Percentiles rank a stretch among this genome's conserved stretches.
Conservation (phyloP, 805 yeast species). For the Huiozyma sinensis region DNA sequence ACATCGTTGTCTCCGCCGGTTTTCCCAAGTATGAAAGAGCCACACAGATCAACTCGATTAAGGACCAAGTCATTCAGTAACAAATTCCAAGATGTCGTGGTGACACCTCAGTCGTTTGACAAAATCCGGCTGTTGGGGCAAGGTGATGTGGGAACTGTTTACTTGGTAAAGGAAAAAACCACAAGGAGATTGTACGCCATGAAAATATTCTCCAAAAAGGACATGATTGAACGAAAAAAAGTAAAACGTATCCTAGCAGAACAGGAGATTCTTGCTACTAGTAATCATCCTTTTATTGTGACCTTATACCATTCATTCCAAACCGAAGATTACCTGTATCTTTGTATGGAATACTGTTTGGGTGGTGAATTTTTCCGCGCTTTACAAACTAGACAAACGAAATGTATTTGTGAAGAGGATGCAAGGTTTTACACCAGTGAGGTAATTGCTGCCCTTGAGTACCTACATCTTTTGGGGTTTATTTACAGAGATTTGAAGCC, state of each 20-base stretch:
- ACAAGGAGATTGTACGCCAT: slow-evolving; percentile 76
- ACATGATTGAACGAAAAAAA: slow-evolving; percentile 91
- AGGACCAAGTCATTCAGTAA: slow-evolving; percentile 50
- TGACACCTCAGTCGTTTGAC: slow-evolving; percentile 78
- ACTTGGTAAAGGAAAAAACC: slow-evolving; percentile 72
- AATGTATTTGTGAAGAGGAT: slow-evolving; percentile 77
- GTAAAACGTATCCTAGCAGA: slow-evolving; percentile 92
- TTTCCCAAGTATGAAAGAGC: slow-evolving; percentile 8
- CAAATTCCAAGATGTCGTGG: slow-evolving; percentile 66
- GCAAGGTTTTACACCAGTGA: slow-evolving; percentile 94
- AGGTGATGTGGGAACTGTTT: slow-evolving; percentile 97
- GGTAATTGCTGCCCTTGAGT: slow-evolving; percentile 93
- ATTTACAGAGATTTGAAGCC: slow-evolving; percentile 95
- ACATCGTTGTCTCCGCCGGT: slow-evolving; percentile 1
- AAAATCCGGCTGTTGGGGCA: slow-evolving; percentile 84
- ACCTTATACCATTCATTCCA: slow-evolving; percentile 94
- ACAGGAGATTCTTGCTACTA: slow-evolving; percentile 89
- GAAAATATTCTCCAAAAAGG: slow-evolving; percentile 82
- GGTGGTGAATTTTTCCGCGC: slow-evolving; percentile 99
- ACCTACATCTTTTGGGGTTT: slow-evolving; percentile 91
- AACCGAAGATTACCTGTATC: slow-evolving; percentile 77
- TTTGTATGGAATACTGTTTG: slow-evolving; percentile 98
- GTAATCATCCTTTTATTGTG: slow-evolving; percentile 94
- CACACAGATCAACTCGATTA: slow-evolving; percentile 25
- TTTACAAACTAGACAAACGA: slow-evolving; percentile 77